Conservation (phyloP, 1,139 yeast species). For the Taiozyma sp. region DNA sequence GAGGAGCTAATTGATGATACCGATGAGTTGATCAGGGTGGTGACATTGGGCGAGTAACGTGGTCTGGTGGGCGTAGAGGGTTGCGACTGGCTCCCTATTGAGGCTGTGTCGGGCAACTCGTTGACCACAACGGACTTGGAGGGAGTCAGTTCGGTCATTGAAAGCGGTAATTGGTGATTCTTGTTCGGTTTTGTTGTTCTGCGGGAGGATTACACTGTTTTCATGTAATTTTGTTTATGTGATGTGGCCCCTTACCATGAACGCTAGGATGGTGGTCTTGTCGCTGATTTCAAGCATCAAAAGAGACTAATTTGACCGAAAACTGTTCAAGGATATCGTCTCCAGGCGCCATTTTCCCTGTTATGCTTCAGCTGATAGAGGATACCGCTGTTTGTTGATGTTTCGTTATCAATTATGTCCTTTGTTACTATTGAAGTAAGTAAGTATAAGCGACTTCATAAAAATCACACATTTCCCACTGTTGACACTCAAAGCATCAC, state of each 20-base stretch:
- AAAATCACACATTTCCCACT: not conserved
- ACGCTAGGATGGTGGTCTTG: no score
- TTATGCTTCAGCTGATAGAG: no score
- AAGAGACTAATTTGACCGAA: no score
- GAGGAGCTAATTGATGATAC: slow-evolving; percentile 2
- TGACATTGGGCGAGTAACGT: not conserved
- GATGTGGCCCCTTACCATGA: not conserved
- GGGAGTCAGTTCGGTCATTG: not conserved
- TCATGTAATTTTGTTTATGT: no score
- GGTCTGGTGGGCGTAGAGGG: not conserved
- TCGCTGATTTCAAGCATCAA: no score
- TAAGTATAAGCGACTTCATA: not conserved
- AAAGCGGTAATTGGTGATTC: not conserved
- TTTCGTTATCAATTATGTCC: not conserved
- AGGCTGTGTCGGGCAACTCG: slow-evolving; percentile 3
- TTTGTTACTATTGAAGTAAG: not conserved
- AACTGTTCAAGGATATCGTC: no score
- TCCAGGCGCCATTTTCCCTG: no score
- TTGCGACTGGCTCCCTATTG: not conserved
- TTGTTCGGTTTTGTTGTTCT: not conserved
- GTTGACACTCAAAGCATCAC: not conserved
- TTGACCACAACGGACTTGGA: slow-evolving; percentile 1
- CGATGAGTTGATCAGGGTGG: not conserved
- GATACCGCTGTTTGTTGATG: not conserved
- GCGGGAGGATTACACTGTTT: not conserved